These are phyloP conservation scores for Margaritispora aquatica DNA, from an alignment of 495 filamentous ascomycete species.

Conservation along the genomic window DNA sequence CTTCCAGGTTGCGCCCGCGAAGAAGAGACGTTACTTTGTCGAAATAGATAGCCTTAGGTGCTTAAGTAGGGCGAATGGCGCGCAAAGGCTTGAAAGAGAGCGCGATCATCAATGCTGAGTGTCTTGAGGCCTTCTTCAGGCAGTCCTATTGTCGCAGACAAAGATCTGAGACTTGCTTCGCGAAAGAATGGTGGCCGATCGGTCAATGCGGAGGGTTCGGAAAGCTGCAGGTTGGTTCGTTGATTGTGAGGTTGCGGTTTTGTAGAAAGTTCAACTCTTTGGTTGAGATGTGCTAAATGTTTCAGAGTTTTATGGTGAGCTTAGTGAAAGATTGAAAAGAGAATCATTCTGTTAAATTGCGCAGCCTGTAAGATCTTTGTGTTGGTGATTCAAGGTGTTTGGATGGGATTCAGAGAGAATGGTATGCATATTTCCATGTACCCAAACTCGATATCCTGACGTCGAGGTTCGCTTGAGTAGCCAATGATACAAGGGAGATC, in stretches of 20 bases:
- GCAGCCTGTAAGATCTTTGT: not conserved
- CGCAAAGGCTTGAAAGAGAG: conserved; percentile 16
- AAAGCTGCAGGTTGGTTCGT: conserved; percentile 23
- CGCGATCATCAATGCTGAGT: conserved; percentile 15
- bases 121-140: conserved; percentile 14
- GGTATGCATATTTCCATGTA: too few relatives aligned
- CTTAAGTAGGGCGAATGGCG: conserved; percentile 11
- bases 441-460: too few relatives aligned
- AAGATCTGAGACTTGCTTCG: conserved; percentile 18
- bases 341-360: conserved; percentile 11
- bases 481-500: not conserved
- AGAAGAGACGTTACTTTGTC: conserved; percentile 6
- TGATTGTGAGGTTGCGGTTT: conserved; percentile 12
- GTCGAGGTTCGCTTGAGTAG: not conserved
- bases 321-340: conserved; percentile 9
- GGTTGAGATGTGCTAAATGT: not conserved
- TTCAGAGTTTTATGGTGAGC: not conserved
- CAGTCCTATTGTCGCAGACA: conserved; percentile 21
- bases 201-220: conserved; percentile 25
- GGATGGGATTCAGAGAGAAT: not conserved
- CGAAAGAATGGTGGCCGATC: conserved; percentile 18
- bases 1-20: conserved; percentile 17
- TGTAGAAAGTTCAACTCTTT: conserved; percentile 2
- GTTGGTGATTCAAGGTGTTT: not conserved
- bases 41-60: not conserved